Conservation (phyloP, 2,329 filamentous ascomycete species). For the Penicillium vulpinum region DNA sequence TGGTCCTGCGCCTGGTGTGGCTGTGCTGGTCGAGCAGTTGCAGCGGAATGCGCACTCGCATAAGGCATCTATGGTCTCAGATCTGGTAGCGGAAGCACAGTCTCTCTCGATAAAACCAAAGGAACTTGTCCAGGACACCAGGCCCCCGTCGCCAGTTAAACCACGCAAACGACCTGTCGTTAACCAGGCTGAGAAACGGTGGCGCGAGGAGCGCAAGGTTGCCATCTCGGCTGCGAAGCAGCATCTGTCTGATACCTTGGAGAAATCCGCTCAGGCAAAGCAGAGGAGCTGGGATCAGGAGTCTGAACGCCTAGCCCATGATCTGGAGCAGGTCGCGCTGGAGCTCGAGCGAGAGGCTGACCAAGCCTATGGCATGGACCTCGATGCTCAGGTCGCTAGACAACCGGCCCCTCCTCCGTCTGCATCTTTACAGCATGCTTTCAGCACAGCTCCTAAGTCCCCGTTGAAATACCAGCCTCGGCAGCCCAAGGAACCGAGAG, state of each 20-base stretch:
- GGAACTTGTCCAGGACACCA: slow-evolving; percentile 10
- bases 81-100: slow-evolving; percentile 25
- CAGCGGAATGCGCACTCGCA: slow-evolving; percentile 34
- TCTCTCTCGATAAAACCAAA: slow-evolving; percentile 6
- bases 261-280: slow-evolving; percentile 36
- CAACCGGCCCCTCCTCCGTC: slow-evolving; percentile 1
- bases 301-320: slow-evolving; percentile 43
- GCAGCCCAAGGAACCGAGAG: slow-evolving; percentile 32
- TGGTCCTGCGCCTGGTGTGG: slow-evolving; percentile 29
- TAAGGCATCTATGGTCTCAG: slow-evolving; percentile 36
- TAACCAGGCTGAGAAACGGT: slow-evolving; percentile 42
- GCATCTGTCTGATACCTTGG: slow-evolving; percentile 35
- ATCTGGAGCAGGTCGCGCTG: slow-evolving; percentile 46
- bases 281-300: slow-evolving; percentile 45
- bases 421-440: neutral
- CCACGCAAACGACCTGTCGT: slow-evolving; percentile 43
- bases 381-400: slow-evolving; percentile 11
- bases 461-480: slow-evolving; percentile 41
- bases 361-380: slow-evolving; percentile 21
- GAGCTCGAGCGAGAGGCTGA: slow-evolving; percentile 39
- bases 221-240: slow-evolving; percentile 39
- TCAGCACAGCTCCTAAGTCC: slow-evolving; percentile 25
- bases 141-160: slow-evolving; percentile 9
- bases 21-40: slow-evolving; percentile 44
- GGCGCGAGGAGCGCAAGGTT: slow-evolving; percentile 38